phyloP scores from a whole-genome alignment of 805 yeast genomes.

The Cyberlindnera sargentensis region DNA sequence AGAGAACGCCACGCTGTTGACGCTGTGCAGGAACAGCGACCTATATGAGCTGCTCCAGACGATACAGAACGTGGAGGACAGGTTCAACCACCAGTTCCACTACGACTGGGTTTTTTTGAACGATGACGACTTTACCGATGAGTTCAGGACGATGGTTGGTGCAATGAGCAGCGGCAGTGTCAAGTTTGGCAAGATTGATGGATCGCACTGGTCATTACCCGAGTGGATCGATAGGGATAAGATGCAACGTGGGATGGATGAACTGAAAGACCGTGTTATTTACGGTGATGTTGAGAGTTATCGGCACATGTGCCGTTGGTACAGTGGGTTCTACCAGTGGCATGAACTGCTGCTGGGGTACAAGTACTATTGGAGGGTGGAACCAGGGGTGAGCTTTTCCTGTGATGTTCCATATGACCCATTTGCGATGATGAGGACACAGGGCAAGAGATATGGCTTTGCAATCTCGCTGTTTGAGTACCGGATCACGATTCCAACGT shows the following conservation, averaged over 20 bases:
- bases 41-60: slow-evolving; percentile 44
- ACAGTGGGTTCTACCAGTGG: slow-evolving; percentile 49
- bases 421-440: slow-evolving; percentile 51
- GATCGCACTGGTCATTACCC: slow-evolving; percentile 43
- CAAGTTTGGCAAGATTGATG: slow-evolving; percentile 36
- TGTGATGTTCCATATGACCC: slow-evolving; percentile 54
- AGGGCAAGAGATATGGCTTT: slow-evolving; percentile 66
- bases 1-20: slow-evolving; percentile 36
- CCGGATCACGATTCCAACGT: slow-evolving; percentile 42
- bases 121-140: slow-evolving; percentile 67
- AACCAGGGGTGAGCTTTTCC: slow-evolving; percentile 53
- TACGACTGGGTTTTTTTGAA: slow-evolving; percentile 94
- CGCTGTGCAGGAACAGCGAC: slow-evolving; percentile 57
- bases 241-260: slow-evolving; percentile 26
- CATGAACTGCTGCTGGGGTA: slow-evolving; percentile 51
- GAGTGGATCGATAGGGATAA: slow-evolving; percentile 29
- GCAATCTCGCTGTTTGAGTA: slow-evolving; percentile 73
- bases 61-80: slow-evolving; percentile 34
- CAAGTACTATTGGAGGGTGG: slow-evolving; percentile 72
- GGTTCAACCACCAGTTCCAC: slow-evolving; percentile 47
- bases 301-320: slow-evolving; percentile 56
- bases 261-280: slow-evolving; percentile 28
- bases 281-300: slow-evolving; percentile 55
- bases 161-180: slow-evolving; percentile 36
- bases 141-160: slow-evolving; percentile 51